Percentiles rank a stretch among this genome's conserved stretches.
Conservation (phyloP, 2,329 filamentous ascomycete species). For the Akanthomyces lecanii region DNA sequence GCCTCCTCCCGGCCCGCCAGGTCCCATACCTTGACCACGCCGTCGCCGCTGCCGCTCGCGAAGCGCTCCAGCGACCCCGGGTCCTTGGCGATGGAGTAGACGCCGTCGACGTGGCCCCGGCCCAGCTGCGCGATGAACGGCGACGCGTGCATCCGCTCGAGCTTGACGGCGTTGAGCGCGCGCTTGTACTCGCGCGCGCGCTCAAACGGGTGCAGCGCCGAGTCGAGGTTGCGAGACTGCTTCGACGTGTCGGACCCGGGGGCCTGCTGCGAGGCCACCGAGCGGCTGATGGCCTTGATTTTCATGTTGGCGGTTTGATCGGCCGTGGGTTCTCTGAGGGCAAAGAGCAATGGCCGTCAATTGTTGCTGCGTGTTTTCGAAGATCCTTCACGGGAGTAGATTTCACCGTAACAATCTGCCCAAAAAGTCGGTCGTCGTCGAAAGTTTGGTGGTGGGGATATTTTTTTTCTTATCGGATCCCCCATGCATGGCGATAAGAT, state of each 20-base stretch:
- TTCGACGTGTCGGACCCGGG: constrained; percentile 63
- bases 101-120: constrained; percentile 84
- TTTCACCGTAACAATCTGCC: neutral
- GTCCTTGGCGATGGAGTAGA: constrained; percentile 75
- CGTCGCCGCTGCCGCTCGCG: constrained; percentile 84
- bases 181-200: constrained; percentile 69
- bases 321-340: neutral
- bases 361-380: neutral
- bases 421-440: constrained; percentile 6
- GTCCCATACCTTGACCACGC: constrained; percentile 91
- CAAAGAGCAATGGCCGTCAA: neutral
- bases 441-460: constrained; percentile 15
- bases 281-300: constrained; percentile 64
- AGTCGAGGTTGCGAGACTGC: constrained; percentile 70
- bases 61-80: constrained; percentile 68
- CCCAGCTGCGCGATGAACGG: constrained; percentile 82
- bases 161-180: constrained; percentile 72
- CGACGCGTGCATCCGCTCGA: constrained; percentile 81
- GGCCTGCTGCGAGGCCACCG: constrained; percentile 60
- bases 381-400: neutral
- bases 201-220: constrained; percentile 85
- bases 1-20: constrained; percentile 66
- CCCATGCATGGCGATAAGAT: constrained; percentile 9
- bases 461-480: constrained; percentile 15
- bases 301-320: constrained; percentile 38